Evolutionary conservation across 352 stramenopile species (phyloP).

Genomic region (Globisporangium cystogenes): DNA sequence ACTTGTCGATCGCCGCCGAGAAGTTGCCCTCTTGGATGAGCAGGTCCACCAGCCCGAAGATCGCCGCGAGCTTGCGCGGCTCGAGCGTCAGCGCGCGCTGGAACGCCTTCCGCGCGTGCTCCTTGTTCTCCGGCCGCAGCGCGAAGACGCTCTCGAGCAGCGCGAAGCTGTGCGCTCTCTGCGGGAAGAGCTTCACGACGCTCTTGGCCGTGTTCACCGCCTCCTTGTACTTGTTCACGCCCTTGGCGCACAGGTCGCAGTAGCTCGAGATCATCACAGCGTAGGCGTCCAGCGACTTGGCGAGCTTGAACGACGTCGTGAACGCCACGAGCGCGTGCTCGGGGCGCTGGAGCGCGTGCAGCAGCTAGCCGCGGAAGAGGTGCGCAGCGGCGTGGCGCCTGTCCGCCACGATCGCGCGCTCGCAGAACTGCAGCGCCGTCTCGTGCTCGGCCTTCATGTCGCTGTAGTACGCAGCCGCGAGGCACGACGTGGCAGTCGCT

Average conservation of each 20-base stretch:
- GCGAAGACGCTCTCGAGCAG: constrained; percentile 74
- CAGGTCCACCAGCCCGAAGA: constrained; percentile 69
- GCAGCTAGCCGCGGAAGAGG: constrained; percentile 49
- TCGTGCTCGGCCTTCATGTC: constrained; percentile 72
- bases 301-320: constrained; percentile 54
- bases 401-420: constrained; percentile 46
- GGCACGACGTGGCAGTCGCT: constrained; percentile 50
- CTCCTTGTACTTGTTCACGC: constrained; percentile 70
- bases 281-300: constrained; percentile 58
- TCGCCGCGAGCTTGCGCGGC: constrained; percentile 47
- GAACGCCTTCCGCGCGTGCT: constrained; percentile 54
- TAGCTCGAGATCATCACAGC: constrained; percentile 70
- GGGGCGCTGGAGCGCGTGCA: constrained; percentile 56
- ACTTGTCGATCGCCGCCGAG: constrained; percentile 52
- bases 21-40: constrained; percentile 53
- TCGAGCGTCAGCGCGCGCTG: constrained; percentile 57
- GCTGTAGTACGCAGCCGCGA: constrained; percentile 70
- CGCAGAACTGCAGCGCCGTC: constrained; percentile 62
- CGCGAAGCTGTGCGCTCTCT: constrained; percentile 61
- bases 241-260: constrained; percentile 56
- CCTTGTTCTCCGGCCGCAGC: constrained; percentile 49
- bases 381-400: constrained; percentile 42
- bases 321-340: constrained; percentile 64
- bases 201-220: constrained; percentile 60
- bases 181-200: constrained; percentile 62